Base-by-base conservation (phyloP, 106 monocot species). In the Allium fistulosum region DNA sequence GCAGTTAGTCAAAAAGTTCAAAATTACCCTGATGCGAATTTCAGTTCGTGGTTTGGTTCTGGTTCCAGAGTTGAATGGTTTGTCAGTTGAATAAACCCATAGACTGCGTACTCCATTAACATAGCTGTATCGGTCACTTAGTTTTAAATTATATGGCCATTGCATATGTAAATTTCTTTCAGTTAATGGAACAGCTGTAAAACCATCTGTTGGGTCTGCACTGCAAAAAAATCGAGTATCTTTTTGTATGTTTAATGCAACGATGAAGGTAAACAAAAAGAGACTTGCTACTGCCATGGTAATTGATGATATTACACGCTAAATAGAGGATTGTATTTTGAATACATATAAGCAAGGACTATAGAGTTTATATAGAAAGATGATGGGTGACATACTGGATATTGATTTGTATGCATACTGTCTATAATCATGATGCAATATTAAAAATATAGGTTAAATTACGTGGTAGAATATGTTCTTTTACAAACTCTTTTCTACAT, bases 201-300 rank as follows among this genome's bases (percentile, higher is more conserved):
- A 85, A 2, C 77, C 77, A 16, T 71, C 57, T 7, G 81, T 85
- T 7, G 84, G 80, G 27, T 80, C 80, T 12, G 45, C 84, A 55
- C 18, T 60, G 60, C 65, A 76, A 49, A 74, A 72, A 18, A 72
- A 55, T 46, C 0, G 28, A 26, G 7, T 26, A 14, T 26, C 66
- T 46, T 58, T 58, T 11, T 18, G 47, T 6, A 66, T 37, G 74
- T 58, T 58, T 53, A 66, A 26, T 7, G 58, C 65, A 66, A 22
- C 48, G 16, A 66, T 7, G 49, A 74, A 74, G 56, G 66, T 11
- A 7, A 74, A 50, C n/a, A 74, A 26, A 12, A 17, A 62, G 56
- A 28, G 57, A 58, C 27, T 3, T 1, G 56, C 52, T 4, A 46
- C 47, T 22, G 58, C 49, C 74, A 74, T 74, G 8, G 0, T 22